These are phyloP conservation scores for Clonostachys sp. DNA, from an alignment of 2,329 filamentous ascomycete genomes.

Conservation along the genomic window DNA sequence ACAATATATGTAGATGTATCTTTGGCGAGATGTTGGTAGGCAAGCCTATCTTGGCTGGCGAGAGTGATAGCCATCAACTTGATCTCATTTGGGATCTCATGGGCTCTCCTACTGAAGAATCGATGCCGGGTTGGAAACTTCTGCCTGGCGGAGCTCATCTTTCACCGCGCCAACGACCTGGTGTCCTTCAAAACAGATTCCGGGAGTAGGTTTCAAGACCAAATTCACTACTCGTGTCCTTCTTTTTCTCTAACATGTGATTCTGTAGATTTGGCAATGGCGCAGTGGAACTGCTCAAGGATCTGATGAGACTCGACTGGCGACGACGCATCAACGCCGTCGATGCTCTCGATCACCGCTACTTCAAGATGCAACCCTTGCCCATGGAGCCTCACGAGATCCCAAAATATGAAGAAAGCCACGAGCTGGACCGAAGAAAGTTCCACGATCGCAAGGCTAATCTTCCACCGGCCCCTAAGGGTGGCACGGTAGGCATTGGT, in stretches of 20 bases:
- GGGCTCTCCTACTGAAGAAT: conserved; percentile 83
- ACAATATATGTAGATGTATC: conserved; percentile 62
- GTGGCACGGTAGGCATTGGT: conserved; percentile 82
- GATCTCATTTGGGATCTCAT: conserved; percentile 93
- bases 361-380: conserved; percentile 75
- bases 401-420: conserved; percentile 89
- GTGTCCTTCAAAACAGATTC: conserved; percentile 71
- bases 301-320: conserved; percentile 88
- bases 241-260: conserved; percentile 9
- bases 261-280: conserved; percentile 54
- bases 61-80: conserved; percentile 83
- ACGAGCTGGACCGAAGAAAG: conserved; percentile 91
- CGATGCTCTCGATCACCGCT: conserved; percentile 87
- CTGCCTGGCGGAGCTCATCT: conserved; percentile 79
- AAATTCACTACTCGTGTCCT: background rate
- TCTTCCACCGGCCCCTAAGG: conserved; percentile 85
- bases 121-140: conserved; percentile 84
- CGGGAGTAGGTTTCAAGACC: conserved; percentile 49
- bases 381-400: conserved; percentile 82
- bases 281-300: conserved; percentile 74
- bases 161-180: conserved; percentile 53
- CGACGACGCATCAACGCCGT: conserved; percentile 84
- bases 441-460: conserved; percentile 82
- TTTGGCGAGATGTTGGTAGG: conserved; percentile 97
- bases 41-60: conserved; percentile 87